Conservation (phyloP, 106 monocot species). For the Apostasia shenzhenica region DNA sequence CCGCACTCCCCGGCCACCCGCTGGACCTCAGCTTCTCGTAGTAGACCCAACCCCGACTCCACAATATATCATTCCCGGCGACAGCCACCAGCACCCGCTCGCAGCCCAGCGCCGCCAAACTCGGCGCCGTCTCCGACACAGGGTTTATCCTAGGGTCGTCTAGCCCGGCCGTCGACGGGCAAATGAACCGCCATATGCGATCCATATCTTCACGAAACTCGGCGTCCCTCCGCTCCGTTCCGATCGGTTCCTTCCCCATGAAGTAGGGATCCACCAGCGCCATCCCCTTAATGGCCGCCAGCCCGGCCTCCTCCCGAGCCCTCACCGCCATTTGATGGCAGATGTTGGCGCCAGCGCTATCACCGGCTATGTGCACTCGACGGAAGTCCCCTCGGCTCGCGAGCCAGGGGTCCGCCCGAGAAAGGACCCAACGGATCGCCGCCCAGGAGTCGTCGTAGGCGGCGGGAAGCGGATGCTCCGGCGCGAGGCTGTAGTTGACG, state of each 20-base stretch:
- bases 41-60: background rate
- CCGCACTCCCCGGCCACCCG: conserved; percentile 9
- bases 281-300: conserved; percentile 2
- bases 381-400: background rate
- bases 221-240: background rate
- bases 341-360: conserved; percentile 16
- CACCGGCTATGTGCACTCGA: background rate
- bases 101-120: conserved; percentile 2
- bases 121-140: conserved; percentile 3
- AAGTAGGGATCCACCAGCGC: conserved; percentile 7
- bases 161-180: background rate
- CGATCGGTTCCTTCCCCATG: background rate
- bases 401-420: conserved; percentile 6
- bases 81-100: background rate
- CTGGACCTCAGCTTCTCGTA: conserved; percentile 9
- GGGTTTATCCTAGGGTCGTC: conserved; percentile 5
- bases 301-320: background rate
- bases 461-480: conserved; percentile 23
- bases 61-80: conserved; percentile 10
- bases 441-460: conserved; percentile 20
- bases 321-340: conserved; percentile 10
- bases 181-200: background rate
- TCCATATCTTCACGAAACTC: background rate
- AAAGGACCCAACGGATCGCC: background rate
- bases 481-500: conserved; percentile 33